phyloP scores from a whole-genome alignment of 306 rosid genomes.

The Pachyrhizus erosus region DNA sequence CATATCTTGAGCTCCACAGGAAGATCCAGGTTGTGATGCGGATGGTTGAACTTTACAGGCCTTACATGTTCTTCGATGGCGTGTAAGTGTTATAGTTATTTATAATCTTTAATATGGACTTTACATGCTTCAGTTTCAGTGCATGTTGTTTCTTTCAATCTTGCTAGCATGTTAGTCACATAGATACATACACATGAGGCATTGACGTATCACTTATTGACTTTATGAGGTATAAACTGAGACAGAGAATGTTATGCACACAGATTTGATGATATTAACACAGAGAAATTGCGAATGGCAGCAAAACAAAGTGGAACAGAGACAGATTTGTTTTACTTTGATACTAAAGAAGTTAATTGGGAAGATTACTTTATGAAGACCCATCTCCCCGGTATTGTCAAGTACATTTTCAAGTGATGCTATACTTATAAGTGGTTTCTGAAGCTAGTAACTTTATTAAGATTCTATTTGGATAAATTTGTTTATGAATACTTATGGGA shows the following conservation, averaged over 20 bases:
- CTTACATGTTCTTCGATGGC: conserved; percentile 83
- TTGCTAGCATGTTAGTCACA: background rate
- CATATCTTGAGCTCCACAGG: conserved; percentile 50
- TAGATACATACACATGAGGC: background rate
- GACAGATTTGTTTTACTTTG: conserved; percentile 70
- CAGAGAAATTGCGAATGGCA: conserved; percentile 68
- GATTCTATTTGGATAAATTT: background rate
- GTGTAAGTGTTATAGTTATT: conserved; percentile 70
- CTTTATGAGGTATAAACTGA: conserved; percentile 6
- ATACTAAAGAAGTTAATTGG: conserved; percentile 78
- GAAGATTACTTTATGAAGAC: conserved; percentile 68
- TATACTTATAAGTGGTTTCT: background rate
- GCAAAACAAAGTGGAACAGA: conserved; percentile 54
- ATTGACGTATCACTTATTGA: background rate
- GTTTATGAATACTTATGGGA: background rate
- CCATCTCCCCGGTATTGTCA: conserved; percentile 73
- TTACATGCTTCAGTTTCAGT: background rate
- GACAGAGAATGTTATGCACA: background rate
- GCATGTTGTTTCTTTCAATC: background rate
- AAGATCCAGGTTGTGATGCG: conserved; percentile 73
- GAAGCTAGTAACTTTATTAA: background rate
- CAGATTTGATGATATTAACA: conserved; percentile 88
- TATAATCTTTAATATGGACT: background rate
- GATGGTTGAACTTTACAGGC: conserved; percentile 75
- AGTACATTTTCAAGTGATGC: conserved; percentile 73